Conservation (phyloP, 1,284 basidiomycete genomes). For the Heliocybe sulcata region DNA sequence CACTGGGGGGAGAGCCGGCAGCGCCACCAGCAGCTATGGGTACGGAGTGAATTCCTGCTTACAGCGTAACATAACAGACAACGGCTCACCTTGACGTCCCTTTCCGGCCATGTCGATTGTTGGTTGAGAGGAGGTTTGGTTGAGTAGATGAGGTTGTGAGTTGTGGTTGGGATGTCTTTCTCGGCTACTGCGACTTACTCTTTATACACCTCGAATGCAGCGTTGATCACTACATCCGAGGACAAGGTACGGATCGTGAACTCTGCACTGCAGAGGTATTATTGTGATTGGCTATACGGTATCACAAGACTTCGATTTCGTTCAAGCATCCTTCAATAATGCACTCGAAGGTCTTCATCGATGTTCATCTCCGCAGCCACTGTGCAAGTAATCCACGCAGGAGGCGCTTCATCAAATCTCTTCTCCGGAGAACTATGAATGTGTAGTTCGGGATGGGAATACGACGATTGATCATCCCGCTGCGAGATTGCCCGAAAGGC, state of each 20-base stretch:
- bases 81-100: neutral
- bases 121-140: neutral
- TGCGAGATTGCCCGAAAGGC: too few relatives aligned
- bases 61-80: neutral
- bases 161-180: neutral
- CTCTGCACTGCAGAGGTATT: neutral
- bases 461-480: too few relatives aligned
- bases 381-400: neutral
- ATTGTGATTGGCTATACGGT: neutral
- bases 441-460: too few relatives aligned
- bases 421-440: too few relatives aligned
- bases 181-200: neutral
- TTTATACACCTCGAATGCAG: neutral
- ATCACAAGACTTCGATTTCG: neutral
- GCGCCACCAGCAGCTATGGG: neutral
- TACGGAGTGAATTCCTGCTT: neutral
- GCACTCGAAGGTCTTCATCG: neutral
- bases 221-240: neutral
- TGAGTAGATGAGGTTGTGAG: neutral
- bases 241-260: neutral
- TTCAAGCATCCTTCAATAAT: neutral
- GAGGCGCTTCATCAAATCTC: too few relatives aligned
- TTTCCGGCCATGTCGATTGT: neutral
- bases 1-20: neutral
- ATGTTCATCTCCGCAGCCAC: neutral